Evolutionary conservation across 768 basidiomycete genomes (phyloP).

Genomic region (Lepiota subincarnata): DNA sequence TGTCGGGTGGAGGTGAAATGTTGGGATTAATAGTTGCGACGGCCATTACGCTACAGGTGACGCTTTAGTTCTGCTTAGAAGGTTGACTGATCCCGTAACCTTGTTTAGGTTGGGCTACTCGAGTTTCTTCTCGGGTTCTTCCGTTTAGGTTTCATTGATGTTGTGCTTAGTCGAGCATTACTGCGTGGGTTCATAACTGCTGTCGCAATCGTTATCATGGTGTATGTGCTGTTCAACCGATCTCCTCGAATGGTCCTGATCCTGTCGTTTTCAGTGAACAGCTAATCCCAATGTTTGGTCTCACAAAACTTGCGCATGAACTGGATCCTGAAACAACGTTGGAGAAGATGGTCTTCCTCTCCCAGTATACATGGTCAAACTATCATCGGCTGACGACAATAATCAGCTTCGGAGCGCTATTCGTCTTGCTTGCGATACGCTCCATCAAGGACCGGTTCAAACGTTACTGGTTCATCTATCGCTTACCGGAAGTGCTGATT

Average conservation of each 20-base stretch:
- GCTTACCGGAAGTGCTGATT: constrained; percentile 86
- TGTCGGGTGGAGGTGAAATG: constrained; percentile 41
- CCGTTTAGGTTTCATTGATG: constrained; percentile 89
- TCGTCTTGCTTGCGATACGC: constrained; percentile 59
- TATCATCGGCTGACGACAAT: constrained; percentile 64
- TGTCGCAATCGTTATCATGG: constrained; percentile 78
- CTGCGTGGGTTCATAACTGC: constrained; percentile 86
- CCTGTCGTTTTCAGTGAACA: constrained; percentile 53
- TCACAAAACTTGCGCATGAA: constrained; percentile 49
- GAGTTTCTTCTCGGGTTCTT: constrained; percentile 85
- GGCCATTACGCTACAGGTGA: constrained; percentile 81
- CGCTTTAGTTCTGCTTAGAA: background rate
- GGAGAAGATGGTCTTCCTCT: constrained; percentile 75
- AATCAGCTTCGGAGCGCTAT: constrained; percentile 71
- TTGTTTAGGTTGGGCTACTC: constrained; percentile 71
- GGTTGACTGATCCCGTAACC: background rate
- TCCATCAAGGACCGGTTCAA: constrained; percentile 54
- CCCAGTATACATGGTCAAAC: constrained; percentile 51
- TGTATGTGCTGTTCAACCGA: constrained; percentile 41
- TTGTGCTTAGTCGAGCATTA: constrained; percentile 84
- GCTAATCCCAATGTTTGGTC: constrained; percentile 86
- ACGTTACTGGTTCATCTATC: constrained; percentile 67
- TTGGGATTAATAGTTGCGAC: constrained; percentile 70
- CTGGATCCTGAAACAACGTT: constrained; percentile 64
- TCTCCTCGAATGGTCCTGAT: constrained; percentile 1